Base-by-base conservation (phyloP, 2,329 filamentous ascomycete species). In the Blastomyces gilchristii region DNA sequence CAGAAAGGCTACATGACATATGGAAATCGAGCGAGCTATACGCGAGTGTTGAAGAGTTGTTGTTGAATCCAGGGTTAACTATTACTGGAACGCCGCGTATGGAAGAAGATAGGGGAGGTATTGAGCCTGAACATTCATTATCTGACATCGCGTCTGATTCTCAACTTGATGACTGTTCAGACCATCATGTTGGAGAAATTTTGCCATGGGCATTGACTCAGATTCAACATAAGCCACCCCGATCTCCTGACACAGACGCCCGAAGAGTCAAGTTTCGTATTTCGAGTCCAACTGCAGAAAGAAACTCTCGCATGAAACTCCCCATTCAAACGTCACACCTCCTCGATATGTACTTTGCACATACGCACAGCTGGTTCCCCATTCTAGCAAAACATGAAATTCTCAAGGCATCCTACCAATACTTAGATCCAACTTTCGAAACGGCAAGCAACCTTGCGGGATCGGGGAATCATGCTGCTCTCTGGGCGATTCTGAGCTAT, bases 291-390 rank as follows among this genome's bases (percentile, higher is more conserved):
- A 16, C 25, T 58, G 6, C 39, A 58, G 57, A n/a, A 47, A 28
- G 18, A 34, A 43, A 60, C 1, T 7, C 28, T 12, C 25, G 34
- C 34, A 68, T 75, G 47, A 69, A 72, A 47, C 74, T 85, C 12
- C 83, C 83, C 14, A 67, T 74, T 34, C 77, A 81, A 62, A 77
- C 81, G 9, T 82, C 82, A 70, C 75, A 76, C 18, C 72, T 85
- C 7, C 72, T 85, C 45, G 82, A 85, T 67, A 75, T 80, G 12
- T 85, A 85, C 67, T 85, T 85, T 65, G 78, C 82, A 0, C 80
- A 80, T 62, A 84, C 81, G 0, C 82, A 85, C 66, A 79, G 79
- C 34, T 86, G 83, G 83, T 78, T 86, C 39, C 83, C 83, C 0
- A 79, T 85, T n/a, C 76, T 81, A 34, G 80, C 83, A 58, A 84